A percentile compares a stretch with the other conserved stretches of the same genome.
phyloP scores from a whole-genome alignment of 2,329 filamentous ascomycete species.

The Monosporascus sp. region DNA sequence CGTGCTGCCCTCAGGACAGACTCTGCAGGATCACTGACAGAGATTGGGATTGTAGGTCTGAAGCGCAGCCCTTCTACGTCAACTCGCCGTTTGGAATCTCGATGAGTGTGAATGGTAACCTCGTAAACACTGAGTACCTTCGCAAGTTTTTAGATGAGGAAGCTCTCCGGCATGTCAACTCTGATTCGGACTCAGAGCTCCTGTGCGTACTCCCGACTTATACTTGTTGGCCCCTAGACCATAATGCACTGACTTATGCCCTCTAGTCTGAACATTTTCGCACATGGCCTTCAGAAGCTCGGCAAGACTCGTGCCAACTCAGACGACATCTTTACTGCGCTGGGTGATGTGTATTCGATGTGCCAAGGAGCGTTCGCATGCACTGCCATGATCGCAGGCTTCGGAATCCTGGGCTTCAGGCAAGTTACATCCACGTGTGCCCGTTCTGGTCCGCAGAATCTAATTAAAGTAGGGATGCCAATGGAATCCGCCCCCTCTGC shows the following conservation, averaged over 20 bases:
- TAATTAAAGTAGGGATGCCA: slow-evolving; percentile 20
- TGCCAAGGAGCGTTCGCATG: slow-evolving; percentile 76
- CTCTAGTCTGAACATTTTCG: slow-evolving; percentile 71
- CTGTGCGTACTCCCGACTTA: slow-evolving; percentile 37
- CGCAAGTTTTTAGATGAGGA: slow-evolving; percentile 43
- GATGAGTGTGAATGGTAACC: slow-evolving; percentile 68
- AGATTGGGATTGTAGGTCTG: slow-evolving; percentile 43
- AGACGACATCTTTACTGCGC: slow-evolving; percentile 68
- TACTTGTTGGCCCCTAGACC: neutral
- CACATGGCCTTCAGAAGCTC: slow-evolving; percentile 72
- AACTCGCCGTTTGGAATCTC: slow-evolving; percentile 70
- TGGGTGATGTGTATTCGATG: slow-evolving; percentile 66
- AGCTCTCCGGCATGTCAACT: neutral
- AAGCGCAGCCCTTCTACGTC: slow-evolving; percentile 73
- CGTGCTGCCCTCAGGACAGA: neutral
- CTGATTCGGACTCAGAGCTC: slow-evolving; percentile 77
- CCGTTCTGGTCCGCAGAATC: neutral
- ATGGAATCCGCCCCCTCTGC: slow-evolving; percentile 78
- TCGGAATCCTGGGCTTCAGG: slow-evolving; percentile 74
- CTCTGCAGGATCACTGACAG: neutral
- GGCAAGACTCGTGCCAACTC: slow-evolving; percentile 76
- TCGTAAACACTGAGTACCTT: slow-evolving; percentile 66
- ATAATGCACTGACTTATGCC: slow-evolving; percentile 3
- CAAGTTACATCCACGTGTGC: slow-evolving; percentile 2
- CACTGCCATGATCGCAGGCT: slow-evolving; percentile 76